These are phyloP conservation scores for Medicago truncatula DNA, from an alignment of 306 rosid genomes.

Conservation along the genomic window MtrunA17r5.0-ANR NC_053043.1:303501-304000, in stretches of 20 bases:
- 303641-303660: constrained; percentile 41
- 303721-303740: constrained; percentile 9
- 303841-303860: constrained; percentile 61
- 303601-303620: neutral
- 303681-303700: neutral
- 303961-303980: constrained; percentile 53
- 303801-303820: constrained; percentile 36
- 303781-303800: neutral
- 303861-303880: constrained; percentile 59
- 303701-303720: constrained; percentile 45
- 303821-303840: constrained; percentile 32
- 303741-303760: constrained; percentile 24
- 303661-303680: constrained; percentile 21
- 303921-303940: too few species aligned
- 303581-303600: constrained; percentile 43
- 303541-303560: constrained; percentile 58
- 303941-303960: too few species aligned
- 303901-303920: constrained; percentile 58
- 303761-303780: constrained; percentile 12
- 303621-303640: constrained; percentile 38
- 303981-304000: neutral
- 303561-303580: constrained; percentile 64
- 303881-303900: constrained; percentile 52
- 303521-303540: constrained; percentile 54
- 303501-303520: constrained; percentile 50